Base-by-base conservation (phyloP, 139 green algal species). In the Picochlorum sp. region DNA sequence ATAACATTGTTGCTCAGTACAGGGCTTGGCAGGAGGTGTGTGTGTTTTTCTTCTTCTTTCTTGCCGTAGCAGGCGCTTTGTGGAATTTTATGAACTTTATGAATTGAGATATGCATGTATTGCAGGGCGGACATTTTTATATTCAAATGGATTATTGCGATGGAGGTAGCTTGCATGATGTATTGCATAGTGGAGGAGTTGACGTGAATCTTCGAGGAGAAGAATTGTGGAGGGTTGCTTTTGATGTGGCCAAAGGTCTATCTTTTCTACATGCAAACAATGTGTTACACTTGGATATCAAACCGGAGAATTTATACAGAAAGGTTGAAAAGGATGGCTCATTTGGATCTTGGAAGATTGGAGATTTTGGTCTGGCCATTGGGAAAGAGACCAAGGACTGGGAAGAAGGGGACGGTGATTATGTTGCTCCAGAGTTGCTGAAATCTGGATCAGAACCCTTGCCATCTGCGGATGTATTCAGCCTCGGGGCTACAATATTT, bases 271-370 rank as follows among this genome's bases (percentile, higher is more conserved):
- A 94, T 67, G 41, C 18, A n/a, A 52, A 80, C 38, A 57, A 70
- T 18, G 72, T 94, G 15, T 24, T 94, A 41, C 86, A 94, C 69
- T 75, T 94, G 47, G 86, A 94, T 71, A 76, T 94, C 47, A 94
- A 94, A 68, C 86, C 86, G 7, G 86, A 92, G 24, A 94, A 94
- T 72, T 72, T 93, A 28, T 87, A 80, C 63, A 45, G 57, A 6
- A 45, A 65, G 63, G 23, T 57, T 23, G 28, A 18, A 15, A 57
- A n/a, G 13, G 61, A 72, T 49, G 28, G 14, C 13, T 45, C 49
- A 9, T 80, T 82, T 20, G 71, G 51, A 15, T 7, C 34, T 41
- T 83, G 81, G 37, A 81, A 85, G 55, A 83, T 94, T 31, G 86
- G 86, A 1, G 85, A 92, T 69, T 88, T 88, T 73, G 81, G 81